A percentile compares a stretch with the other conserved stretches of the same genome.
Evolutionary conservation across 495 filamentous ascomycete species (phyloP).

Genomic region (Thermothielavioides terrestris): DNA sequence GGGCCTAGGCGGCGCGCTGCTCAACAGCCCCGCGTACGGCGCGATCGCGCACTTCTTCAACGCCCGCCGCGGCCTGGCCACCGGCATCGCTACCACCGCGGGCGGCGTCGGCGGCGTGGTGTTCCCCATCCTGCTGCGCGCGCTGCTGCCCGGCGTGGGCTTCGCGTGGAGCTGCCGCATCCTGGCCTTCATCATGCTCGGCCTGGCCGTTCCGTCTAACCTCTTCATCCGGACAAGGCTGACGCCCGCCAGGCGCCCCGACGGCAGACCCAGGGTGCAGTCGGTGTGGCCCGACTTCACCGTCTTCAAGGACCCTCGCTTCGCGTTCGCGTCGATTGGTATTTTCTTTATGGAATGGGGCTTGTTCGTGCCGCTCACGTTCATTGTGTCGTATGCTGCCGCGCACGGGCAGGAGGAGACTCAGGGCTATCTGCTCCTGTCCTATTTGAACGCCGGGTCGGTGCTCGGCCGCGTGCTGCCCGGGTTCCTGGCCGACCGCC

Average conservation of each 20-base stretch:
- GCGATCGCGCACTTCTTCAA: conserved; percentile 61
- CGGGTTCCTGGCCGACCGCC: conserved; percentile 59
- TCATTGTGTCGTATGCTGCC: conserved; percentile 45
- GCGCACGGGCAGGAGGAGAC: conserved; percentile 40
- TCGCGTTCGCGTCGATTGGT: conserved; percentile 45
- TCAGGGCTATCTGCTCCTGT: conserved; percentile 54
- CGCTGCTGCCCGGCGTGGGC: conserved; percentile 40
- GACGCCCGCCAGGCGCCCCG: conserved; percentile 24
- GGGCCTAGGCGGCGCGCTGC: conserved; percentile 47
- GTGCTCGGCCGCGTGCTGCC: conserved; percentile 62
- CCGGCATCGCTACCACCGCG: conserved; percentile 54
- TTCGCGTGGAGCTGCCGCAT: conserved; percentile 53
- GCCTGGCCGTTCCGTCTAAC: conserved; percentile 44
- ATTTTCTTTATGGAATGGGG: conserved; percentile 49
- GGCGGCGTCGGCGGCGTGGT: conserved; percentile 54
- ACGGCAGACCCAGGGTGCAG: conserved; percentile 20
- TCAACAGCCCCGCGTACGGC: conserved; percentile 52
- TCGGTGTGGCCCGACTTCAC: conserved; percentile 42
- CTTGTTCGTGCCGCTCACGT: conserved; percentile 40
- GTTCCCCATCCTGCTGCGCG: conserved; percentile 49
- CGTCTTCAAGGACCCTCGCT: conserved; percentile 47
- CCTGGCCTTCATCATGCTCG: conserved; percentile 50
- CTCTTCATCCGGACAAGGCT: conserved; percentile 47
- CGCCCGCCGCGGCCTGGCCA: conserved; percentile 49
- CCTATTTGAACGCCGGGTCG: conserved; percentile 50